These are phyloP conservation scores for Fomitopsis palustris DNA, from an alignment of 1,284 basidiomycete genomes.

Conservation along the genomic window DNA sequence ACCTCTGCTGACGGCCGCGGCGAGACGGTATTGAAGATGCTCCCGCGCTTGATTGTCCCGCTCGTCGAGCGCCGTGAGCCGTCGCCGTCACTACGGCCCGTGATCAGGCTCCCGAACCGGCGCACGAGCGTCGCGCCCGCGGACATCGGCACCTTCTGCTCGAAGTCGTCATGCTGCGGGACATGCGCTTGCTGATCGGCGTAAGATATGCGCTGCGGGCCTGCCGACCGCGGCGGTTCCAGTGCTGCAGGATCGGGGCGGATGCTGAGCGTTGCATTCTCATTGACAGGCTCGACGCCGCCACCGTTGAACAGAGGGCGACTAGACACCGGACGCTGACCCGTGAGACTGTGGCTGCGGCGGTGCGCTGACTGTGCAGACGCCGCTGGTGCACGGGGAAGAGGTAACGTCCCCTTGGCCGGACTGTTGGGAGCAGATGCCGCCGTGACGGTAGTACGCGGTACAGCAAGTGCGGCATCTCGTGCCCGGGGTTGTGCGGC, in stretches of 20 bases:
- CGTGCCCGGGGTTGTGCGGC: slow-evolving; percentile 56
- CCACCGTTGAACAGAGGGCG: slow-evolving; percentile 46
- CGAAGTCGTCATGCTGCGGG: slow-evolving; percentile 27
- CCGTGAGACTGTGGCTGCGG: slow-evolving; percentile 68
- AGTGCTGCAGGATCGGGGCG: slow-evolving; percentile 23
- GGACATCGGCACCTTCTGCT: slow-evolving; percentile 37
- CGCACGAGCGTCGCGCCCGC: slow-evolving; percentile 67
- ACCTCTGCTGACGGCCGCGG: slow-evolving; percentile 43
- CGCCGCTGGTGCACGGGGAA: slow-evolving; percentile 64
- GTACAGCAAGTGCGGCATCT: slow-evolving; percentile 36
- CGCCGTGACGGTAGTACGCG: slow-evolving; percentile 21
- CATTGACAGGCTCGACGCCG: slow-evolving; percentile 33
- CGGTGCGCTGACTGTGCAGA: slow-evolving; percentile 68
- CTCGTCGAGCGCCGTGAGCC: slow-evolving; percentile 36
- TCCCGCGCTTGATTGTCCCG: slow-evolving; percentile 42
- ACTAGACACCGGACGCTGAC: slow-evolving; percentile 56
- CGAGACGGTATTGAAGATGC: slow-evolving; percentile 45
- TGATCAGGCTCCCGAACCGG: slow-evolving; percentile 68
- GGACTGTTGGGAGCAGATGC: slow-evolving; percentile 23
- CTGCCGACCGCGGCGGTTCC: slow-evolving; percentile 51
- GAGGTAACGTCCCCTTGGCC: slow-evolving; percentile 24
- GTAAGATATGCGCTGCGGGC: slow-evolving; percentile 54
- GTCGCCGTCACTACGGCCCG: slow-evolving; percentile 37
- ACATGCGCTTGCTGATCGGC: slow-evolving; percentile 33
- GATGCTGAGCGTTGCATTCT: slow-evolving; percentile 33